Evolutionary conservation across 495 filamentous ascomycete species (phyloP).

Genomic region (Aspergillus cavernicola): DNA sequence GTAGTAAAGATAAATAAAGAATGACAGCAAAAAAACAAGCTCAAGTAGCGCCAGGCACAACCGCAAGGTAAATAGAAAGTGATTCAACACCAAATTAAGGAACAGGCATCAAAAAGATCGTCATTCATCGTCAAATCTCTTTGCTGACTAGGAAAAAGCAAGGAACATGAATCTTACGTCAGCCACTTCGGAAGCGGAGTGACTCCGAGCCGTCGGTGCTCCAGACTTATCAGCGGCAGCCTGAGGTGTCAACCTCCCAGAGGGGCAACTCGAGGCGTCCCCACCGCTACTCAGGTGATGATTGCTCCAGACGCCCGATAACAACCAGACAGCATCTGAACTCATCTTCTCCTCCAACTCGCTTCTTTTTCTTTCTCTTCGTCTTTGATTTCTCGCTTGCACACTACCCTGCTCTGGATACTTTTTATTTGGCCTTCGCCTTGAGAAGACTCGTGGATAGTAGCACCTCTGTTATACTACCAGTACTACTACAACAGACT

Average conservation of each 20-base stretch:
- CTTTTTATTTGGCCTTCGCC: too few relatives aligned
- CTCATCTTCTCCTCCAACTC: neutral
- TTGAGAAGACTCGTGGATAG: neutral
- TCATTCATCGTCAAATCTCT: neutral
- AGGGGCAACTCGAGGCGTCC: neutral
- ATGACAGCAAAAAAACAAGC: neutral
- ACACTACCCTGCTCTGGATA: too few relatives aligned
- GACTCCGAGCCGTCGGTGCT: constrained; percentile 7
- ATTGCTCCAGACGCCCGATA: constrained; percentile 21
- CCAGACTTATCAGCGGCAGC: constrained; percentile 8
- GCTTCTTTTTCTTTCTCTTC: constrained; percentile 1
- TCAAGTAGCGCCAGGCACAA: too few relatives aligned
- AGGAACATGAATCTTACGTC: neutral
- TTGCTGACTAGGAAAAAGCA: neutral
- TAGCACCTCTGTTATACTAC: too few relatives aligned
- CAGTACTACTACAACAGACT: too few relatives aligned
- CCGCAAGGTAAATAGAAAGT: neutral
- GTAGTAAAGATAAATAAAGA: neutral
- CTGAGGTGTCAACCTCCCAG: constrained; percentile 1
- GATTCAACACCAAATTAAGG: too few relatives aligned
- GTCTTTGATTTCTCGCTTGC: neutral
- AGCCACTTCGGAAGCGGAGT: constrained; percentile 4
- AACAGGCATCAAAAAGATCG: too few relatives aligned
- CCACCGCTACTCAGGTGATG: constrained; percentile 3
- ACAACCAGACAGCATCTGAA: neutral